A percentile compares a stretch with the other conserved stretches of the same genome.
Conservation (phyloP, 2,329 filamentous ascomycete genomes). For the Penicillium sp. region DNA sequence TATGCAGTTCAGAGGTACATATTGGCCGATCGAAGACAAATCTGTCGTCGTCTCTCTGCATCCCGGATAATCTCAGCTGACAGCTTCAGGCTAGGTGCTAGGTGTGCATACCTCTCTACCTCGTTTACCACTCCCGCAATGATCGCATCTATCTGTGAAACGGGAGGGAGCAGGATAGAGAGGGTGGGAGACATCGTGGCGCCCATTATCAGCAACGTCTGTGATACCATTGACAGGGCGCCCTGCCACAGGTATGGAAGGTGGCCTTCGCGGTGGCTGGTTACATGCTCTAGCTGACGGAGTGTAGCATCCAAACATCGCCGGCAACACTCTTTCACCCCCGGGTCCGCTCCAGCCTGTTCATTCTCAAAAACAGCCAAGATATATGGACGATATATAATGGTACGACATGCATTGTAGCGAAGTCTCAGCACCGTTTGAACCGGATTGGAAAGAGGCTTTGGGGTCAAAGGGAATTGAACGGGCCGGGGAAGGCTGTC, state of each 20-base stretch:
- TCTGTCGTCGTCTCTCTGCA: constrained; percentile 69
- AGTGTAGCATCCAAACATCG: constrained; percentile 80
- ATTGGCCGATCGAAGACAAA: constrained; percentile 27
- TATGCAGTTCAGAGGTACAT: constrained; percentile 11
- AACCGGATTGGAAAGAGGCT: constrained; percentile 68
- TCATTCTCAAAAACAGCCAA: constrained; percentile 77
- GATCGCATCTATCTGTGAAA: constrained; percentile 65
- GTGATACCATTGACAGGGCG: constrained; percentile 77
- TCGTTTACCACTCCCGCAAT: constrained; percentile 76
- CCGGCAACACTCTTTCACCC: constrained; percentile 74
- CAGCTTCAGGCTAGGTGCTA: constrained; percentile 73
- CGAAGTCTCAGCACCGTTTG: constrained; percentile 76
- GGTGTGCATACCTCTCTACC: constrained; percentile 69
- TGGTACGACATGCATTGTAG: constrained; percentile 82
- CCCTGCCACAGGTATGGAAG: constrained; percentile 86
- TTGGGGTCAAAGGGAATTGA: constrained; percentile 72
- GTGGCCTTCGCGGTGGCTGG: constrained; percentile 76
- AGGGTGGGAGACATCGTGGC: constrained; percentile 77
- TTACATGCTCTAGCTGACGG: constrained; percentile 75
- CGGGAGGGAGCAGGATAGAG: constrained; percentile 61
- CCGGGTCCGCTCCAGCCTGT: constrained; percentile 67
- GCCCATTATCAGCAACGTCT: constrained; percentile 79
- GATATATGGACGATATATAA: constrained; percentile 83
- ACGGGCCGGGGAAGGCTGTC: constrained; percentile 72
- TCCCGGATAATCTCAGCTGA: constrained; percentile 80